phyloP scores from a whole-genome alignment of 192 early-diverging fungal genomes.

The Umbelopsis sp. region DNA sequence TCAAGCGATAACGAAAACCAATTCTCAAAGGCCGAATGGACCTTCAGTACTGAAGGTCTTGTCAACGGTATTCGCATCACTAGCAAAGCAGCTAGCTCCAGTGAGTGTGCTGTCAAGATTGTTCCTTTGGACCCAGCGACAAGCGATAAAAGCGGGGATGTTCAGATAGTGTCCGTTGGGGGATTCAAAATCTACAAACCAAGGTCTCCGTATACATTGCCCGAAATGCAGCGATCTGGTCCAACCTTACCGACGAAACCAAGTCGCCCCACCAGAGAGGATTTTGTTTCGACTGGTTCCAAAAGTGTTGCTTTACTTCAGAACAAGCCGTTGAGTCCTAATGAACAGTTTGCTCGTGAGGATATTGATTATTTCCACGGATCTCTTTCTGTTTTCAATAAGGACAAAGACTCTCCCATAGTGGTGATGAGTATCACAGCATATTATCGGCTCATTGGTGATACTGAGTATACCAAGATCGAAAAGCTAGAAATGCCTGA shows the following conservation, averaged over 20 bases:
- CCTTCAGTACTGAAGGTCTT: constrained; percentile 30
- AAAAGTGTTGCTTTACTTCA: constrained; percentile 32
- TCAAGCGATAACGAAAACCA: constrained; percentile 10
- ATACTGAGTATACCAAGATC: constrained; percentile 38
- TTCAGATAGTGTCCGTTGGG: constrained; percentile 34
- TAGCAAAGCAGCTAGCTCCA: constrained; percentile 36
- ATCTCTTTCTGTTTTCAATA: constrained; percentile 48
- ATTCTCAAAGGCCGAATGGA: constrained; percentile 49
- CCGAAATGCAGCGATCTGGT: constrained; percentile 37
- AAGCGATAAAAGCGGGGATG: constrained; percentile 31
- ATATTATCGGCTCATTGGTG: constrained; percentile 50
- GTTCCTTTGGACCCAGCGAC: constrained; percentile 38
- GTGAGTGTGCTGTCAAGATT: constrained; percentile 24
- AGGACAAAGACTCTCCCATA: constrained; percentile 32
- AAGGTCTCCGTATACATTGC: constrained; percentile 36
- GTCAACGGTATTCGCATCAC: constrained; percentile 42
- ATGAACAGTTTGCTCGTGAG: constrained; percentile 34
- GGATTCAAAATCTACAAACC: constrained; percentile 46
- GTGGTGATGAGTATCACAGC: constrained; percentile 43
- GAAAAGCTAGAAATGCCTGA: constrained; percentile 29
- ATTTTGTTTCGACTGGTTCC: constrained; percentile 37
- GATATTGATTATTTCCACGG: constrained; percentile 49
- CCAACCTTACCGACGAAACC: constrained; percentile 30
- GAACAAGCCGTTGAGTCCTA: constrained; percentile 39
- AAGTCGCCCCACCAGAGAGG: constrained; percentile 36